Percentiles rank a stretch among this genome's conserved stretches.
Conservation (phyloP, 1,139 yeast genomes). For the Hansenula lynferdii region DNA sequence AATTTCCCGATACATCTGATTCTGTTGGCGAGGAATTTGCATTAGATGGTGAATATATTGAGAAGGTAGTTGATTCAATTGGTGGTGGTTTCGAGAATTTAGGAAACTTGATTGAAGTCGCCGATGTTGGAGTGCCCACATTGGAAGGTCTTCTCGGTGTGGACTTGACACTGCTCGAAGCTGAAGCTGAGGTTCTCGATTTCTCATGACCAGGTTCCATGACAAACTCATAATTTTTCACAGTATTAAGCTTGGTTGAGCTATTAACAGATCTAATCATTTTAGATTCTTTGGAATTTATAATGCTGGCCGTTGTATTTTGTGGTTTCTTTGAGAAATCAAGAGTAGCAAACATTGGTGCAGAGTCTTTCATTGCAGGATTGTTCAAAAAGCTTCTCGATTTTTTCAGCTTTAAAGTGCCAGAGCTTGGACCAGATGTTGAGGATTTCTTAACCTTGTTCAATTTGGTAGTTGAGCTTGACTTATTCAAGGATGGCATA, state of each 20-base stretch:
- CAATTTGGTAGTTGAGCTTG: conserved; percentile 19
- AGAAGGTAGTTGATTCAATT: conserved; percentile 12
- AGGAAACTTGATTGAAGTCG: conserved; percentile 14
- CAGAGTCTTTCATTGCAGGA: conserved; percentile 5
- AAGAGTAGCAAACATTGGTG: conserved; percentile 18
- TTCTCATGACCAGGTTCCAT: conserved; percentile 14
- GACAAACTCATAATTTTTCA: conserved; percentile 21
- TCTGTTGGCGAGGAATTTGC: conserved; percentile 18
- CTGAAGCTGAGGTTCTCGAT: conserved; percentile 3
- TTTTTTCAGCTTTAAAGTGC: conserved; percentile 13
- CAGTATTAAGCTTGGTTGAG: conserved; percentile 12
- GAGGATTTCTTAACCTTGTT: conserved; percentile 16
- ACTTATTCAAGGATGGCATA: conserved; percentile 11
- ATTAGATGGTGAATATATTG: conserved; percentile 13
- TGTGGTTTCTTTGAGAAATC: conserved; percentile 17
- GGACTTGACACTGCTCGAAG: conserved; percentile 4
- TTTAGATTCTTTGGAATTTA: neutral
- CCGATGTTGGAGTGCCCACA: conserved; percentile 2
- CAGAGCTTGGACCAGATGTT: conserved; percentile 1
- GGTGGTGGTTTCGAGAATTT: conserved; percentile 18
- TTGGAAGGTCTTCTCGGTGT: conserved; percentile 16
- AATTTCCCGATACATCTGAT: conserved; percentile 18
- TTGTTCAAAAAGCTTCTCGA: conserved; percentile 19
- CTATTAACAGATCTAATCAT: neutral
- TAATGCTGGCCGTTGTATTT: neutral